Percentiles rank a stretch among this genome's conserved stretches.
Conservation (phyloP, 371 early-diverging fungal species). For the Apophysomyces variabilis region DNA sequence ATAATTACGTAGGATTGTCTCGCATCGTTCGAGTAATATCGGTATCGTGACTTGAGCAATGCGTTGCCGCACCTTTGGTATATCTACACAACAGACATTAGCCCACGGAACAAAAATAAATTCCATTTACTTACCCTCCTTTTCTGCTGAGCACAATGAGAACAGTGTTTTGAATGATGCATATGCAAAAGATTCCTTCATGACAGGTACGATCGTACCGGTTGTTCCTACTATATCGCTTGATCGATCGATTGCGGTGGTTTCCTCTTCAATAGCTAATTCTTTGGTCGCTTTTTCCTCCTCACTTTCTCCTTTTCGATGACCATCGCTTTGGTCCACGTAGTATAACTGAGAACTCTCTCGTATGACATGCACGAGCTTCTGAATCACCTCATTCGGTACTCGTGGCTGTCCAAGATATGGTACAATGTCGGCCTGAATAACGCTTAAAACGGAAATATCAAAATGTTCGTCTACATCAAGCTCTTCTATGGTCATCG, state of each 20-base stretch:
- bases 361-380: conserved; percentile 62
- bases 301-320: conserved; percentile 18
- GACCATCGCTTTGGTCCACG: conserved; percentile 37
- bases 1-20: conserved; percentile 69
- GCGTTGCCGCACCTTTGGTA: conserved; percentile 50
- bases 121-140: conserved; percentile 42
- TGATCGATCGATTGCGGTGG: conserved; percentile 25
- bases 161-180: conserved; percentile 69
- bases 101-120: conserved; percentile 20
- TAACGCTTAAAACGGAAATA: conserved; percentile 66
- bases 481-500: conserved; percentile 69
- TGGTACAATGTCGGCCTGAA: conserved; percentile 70
- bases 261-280: conserved; percentile 17
- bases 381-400: conserved; percentile 57
- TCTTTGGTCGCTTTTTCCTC: conserved; percentile 21
- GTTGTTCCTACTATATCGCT: conserved; percentile 52
- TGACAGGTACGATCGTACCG: conserved; percentile 66
- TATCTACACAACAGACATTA: conserved; percentile 27
- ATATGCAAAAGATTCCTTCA: conserved; percentile 77
- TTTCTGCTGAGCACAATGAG: conserved; percentile 63
- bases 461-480: conserved; percentile 83
- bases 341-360: conserved; percentile 59
- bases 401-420: conserved; percentile 74
- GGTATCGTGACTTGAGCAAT: conserved; percentile 74
- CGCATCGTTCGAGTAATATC: conserved; percentile 73